Percentiles rank a stretch among this genome's conserved stretches.
These are phyloP conservation scores for Fusarium globosum DNA, from an alignment of 2,329 filamentous ascomycete species.

Conservation along the genomic window DNA sequence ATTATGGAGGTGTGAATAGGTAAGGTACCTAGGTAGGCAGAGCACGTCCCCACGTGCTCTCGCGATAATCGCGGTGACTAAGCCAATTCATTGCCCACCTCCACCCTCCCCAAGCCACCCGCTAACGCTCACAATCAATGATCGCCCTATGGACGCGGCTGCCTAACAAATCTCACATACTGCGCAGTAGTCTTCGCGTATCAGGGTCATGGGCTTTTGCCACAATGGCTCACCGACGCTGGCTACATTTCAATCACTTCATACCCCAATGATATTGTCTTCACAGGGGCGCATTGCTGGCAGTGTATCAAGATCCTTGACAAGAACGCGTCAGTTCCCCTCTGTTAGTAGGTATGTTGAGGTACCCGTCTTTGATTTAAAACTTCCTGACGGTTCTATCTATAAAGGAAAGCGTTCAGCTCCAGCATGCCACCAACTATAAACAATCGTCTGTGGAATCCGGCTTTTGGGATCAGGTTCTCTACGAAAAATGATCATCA, in stretches of 20 bases:
- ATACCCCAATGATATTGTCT: constrained; percentile 36
- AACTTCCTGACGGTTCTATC: constrained; percentile 12
- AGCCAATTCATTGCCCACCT: constrained; percentile 33
- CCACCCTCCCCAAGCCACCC: constrained; percentile 17
- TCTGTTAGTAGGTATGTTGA: constrained; percentile 34
- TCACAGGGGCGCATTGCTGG: constrained; percentile 39
- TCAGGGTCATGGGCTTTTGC: constrained; percentile 40
- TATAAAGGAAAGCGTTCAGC: constrained; percentile 16
- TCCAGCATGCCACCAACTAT: constrained; percentile 35
- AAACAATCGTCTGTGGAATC: constrained; percentile 45
- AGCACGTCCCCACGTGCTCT: constrained; percentile 50
- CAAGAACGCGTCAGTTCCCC: constrained; percentile 25
- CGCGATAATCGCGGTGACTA: constrained; percentile 50
- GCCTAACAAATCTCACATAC: constrained; percentile 42
- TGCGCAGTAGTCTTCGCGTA: constrained; percentile 16
- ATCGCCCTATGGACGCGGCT: constrained; percentile 45
- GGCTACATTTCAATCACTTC: constrained; percentile 26
- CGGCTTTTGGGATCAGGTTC: constrained; percentile 48
- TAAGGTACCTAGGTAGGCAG: not conserved
- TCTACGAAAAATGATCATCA: constrained; percentile 32
- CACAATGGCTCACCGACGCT: constrained; percentile 40
- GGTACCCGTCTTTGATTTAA: constrained; percentile 1
- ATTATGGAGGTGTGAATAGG: constrained; percentile 33
- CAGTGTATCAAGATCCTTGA: constrained; percentile 45
- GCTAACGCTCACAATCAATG: constrained; percentile 25